Conservation (phyloP, 1,284 basidiomycete genomes). For the Boletus holoroseus region DNA sequence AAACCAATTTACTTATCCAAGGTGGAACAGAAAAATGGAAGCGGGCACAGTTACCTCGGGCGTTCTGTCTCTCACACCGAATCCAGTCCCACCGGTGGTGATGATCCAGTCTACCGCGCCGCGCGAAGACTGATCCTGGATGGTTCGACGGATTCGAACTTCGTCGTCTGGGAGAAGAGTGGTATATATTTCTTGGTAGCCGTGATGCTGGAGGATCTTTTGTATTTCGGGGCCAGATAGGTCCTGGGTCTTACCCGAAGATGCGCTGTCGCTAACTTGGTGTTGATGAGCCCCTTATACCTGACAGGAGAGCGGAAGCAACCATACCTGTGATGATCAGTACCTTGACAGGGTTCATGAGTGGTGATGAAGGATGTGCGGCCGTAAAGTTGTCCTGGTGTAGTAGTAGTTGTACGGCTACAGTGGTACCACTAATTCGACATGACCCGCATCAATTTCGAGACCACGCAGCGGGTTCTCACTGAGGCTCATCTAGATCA, state of each 20-base stretch:
- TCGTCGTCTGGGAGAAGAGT: conserved; percentile 62
- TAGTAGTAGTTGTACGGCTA: too few species aligned
- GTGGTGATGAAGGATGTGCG: not conserved
- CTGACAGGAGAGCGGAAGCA: not conserved
- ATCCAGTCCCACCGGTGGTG: conserved; percentile 84
- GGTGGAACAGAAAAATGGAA: not conserved
- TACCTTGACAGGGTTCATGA: conserved; percentile 24
- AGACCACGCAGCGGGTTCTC: not conserved
- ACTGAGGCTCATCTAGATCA: conserved; percentile 36
- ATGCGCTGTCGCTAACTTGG: conserved; percentile 67
- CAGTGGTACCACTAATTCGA: not conserved
- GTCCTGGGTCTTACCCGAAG: conserved; percentile 48
- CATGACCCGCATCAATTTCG: not conserved
- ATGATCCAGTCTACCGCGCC: conserved; percentile 63
- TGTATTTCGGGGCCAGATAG: conserved; percentile 61
- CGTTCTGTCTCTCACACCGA: conserved; percentile 72
- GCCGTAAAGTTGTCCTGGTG: not conserved
- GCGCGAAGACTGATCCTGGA: conserved; percentile 44
- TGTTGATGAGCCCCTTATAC: conserved; percentile 9
- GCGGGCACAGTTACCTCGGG: conserved; percentile 57
- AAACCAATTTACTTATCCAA: not conserved
- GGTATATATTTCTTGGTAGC: conserved; percentile 38
- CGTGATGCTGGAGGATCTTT: conserved; percentile 41
- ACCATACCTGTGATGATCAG: conserved; percentile 27
- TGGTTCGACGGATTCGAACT: conserved; percentile 42